Evolutionary conservation across 192 early-diverging fungal genomes (phyloP).

Genomic region (Lobosporangium transversale): DNA sequence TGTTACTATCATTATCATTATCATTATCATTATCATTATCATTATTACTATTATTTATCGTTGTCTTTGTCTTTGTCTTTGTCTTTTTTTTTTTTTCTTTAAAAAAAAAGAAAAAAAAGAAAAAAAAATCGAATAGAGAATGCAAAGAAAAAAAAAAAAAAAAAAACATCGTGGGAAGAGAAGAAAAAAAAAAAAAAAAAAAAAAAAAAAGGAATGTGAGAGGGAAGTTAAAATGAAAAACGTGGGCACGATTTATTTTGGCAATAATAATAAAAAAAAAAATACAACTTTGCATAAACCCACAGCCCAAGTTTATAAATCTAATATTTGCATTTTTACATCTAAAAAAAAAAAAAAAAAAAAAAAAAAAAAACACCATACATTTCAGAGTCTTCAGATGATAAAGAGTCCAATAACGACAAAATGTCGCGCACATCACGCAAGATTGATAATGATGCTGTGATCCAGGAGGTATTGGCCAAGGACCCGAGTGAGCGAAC

Average conservation of each 20-base stretch:
- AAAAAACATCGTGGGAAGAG: neutral
- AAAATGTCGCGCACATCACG: neutral
- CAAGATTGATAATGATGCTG: slow-evolving; percentile 1
- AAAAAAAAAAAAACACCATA: neutral
- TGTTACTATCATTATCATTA: no score
- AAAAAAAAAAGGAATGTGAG: neutral
- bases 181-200: neutral
- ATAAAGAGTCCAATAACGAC: neutral
- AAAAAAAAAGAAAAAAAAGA: no score
- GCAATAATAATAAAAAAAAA: slow-evolving; percentile 3
- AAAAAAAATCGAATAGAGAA: neutral
- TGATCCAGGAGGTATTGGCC: neutral
- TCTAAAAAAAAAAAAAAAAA: neutral
- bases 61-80: no score
- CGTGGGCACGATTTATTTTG: neutral
- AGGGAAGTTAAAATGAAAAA: neutral
- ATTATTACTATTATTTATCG: no score
- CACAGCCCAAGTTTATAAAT: neutral
- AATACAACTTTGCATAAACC: neutral
- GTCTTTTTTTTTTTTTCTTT: no score
- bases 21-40: no score
- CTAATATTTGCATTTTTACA: neutral
- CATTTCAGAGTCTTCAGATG: neutral
- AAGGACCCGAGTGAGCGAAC: slow-evolving; percentile 12
- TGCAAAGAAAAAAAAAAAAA: neutral